Evolutionary conservation across 1,139 yeast species (phyloP).

Genomic region (Sugiyamaella neomexicana): DNA sequence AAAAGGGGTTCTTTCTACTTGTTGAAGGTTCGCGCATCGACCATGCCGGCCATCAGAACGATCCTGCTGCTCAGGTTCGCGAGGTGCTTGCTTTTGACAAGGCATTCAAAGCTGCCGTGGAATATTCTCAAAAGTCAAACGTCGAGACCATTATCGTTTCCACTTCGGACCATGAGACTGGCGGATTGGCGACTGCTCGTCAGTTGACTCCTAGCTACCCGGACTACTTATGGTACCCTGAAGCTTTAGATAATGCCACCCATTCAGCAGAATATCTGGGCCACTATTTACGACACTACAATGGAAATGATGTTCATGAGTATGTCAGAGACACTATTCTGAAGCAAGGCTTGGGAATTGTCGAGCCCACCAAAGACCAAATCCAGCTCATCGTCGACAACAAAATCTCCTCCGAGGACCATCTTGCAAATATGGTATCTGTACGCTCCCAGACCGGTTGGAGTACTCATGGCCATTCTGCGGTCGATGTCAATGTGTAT

Average conservation of each 20-base stretch:
- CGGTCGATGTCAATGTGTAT: conserved; percentile 85
- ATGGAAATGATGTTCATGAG: conserved; percentile 42
- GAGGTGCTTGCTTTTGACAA: conserved; percentile 76
- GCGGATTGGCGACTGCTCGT: conserved; percentile 77
- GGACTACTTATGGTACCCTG: conserved; percentile 76
- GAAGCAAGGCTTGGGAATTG: conserved; percentile 59
- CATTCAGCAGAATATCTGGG: conserved; percentile 73
- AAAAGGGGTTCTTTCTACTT: conserved; percentile 75
- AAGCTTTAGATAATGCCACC: conserved; percentile 59
- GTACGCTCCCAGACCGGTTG: conserved; percentile 76
- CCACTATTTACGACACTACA: conserved; percentile 39
- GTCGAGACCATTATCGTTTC: conserved; percentile 72
- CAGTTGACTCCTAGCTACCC: conserved; percentile 62
- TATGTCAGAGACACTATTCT: conserved; percentile 55
- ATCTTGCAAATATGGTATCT: conserved; percentile 53
- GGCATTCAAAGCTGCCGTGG: conserved; percentile 66
- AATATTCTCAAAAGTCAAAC: conserved; percentile 56
- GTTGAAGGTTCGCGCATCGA: conserved; percentile 89
- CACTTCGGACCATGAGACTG: conserved; percentile 91
- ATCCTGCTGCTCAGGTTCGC: conserved; percentile 82
- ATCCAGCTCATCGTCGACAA: conserved; percentile 26
- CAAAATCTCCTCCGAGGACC: conserved; percentile 22
- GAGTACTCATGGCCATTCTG: conserved; percentile 89
- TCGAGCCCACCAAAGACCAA: conserved; percentile 47
- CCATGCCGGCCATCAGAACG: conserved; percentile 89